Evolutionary conservation across 805 yeast genomes (phyloP), one percentile per base, ranked within the genome.

Genomic region (Kregervanrija delftensis): DNA sequence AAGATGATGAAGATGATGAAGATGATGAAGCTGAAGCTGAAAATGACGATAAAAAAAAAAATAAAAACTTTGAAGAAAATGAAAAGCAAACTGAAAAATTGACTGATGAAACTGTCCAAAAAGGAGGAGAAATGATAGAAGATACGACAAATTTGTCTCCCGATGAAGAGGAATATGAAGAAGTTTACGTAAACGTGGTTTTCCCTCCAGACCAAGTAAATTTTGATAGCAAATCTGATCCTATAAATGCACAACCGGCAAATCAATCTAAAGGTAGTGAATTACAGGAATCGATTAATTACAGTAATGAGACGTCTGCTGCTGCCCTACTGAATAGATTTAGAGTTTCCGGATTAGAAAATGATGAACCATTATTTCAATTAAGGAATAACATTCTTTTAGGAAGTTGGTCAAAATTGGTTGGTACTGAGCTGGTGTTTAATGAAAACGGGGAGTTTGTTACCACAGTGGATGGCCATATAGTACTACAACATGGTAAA

Each of bases 401-500:
- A 60, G 93, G 95, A 2, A 66, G 70, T 16, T 90, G 97, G 96
- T 71, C 73, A 37, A 75, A 75, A 44, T 63, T 87, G 3, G 81
- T 86, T 1, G 98, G 98, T 0, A 84, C 95, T 0, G 96, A 66
- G 42, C 41, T 66, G 36, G 60, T 65, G 1, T 63, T 64, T 49
- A 59, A 66, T 43, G 70, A 66, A 40, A 58, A 57, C 42, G 70
- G 68, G 1, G 61, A 63, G 28, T 59, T 53, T 32, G 43, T 65
- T 4, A 58, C 65, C 12, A 55, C 56, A 16, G 60, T 61, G 4
- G 58, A 57, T 33, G 59, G 58, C 2, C 60, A 62, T 30, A 50
- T 66, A 10, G 51, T 57, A 3, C 42, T 66, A 36, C 55, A 58
- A 35, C 52, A 61, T 39, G 69, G 69, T 1, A 54, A 59, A 33